phyloP scores from a whole-genome alignment of 2,329 filamentous ascomycete genomes.

The Paraconiothyrium sp. region DNA sequence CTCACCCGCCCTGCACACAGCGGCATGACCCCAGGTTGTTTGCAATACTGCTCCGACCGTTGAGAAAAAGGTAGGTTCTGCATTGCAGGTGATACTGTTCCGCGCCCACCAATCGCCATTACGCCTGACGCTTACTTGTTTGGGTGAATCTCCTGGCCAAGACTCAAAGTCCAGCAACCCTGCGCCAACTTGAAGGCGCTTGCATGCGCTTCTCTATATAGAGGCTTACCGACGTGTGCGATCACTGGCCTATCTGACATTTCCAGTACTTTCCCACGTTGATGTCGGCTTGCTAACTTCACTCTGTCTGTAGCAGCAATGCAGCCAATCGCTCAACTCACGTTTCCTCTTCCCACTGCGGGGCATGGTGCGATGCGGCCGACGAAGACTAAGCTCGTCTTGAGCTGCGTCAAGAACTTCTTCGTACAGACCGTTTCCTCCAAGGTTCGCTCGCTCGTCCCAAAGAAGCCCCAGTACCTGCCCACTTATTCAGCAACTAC shows the following conservation, averaged over 20 bases:
- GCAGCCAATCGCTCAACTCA: neutral
- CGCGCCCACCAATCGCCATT: neutral
- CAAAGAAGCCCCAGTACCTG: neutral
- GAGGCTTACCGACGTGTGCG: neutral
- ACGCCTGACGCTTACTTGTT: neutral
- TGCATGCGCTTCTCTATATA: neutral
- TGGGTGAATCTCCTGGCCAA: slow-evolving; percentile 1
- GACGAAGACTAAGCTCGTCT: slow-evolving; percentile 1
- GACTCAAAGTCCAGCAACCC: neutral
- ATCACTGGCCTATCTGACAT: neutral
- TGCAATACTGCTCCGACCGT: neutral
- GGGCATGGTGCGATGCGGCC: slow-evolving; percentile 21
- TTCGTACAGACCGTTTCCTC: neutral
- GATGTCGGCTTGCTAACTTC: neutral
- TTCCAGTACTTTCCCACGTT: neutral
- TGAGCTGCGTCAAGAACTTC: neutral
- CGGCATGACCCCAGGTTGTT: neutral
- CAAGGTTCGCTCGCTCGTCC: neutral
- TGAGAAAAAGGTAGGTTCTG: neutral
- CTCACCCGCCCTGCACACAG: neutral
- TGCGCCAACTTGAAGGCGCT: neutral
- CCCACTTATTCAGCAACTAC: neutral
- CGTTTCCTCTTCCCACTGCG: neutral
- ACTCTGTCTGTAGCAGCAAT: neutral
- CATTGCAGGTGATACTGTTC: neutral